phyloP scores from a whole-genome alignment of 306 rosid genomes.

The Cicer cuneatum region DNA sequence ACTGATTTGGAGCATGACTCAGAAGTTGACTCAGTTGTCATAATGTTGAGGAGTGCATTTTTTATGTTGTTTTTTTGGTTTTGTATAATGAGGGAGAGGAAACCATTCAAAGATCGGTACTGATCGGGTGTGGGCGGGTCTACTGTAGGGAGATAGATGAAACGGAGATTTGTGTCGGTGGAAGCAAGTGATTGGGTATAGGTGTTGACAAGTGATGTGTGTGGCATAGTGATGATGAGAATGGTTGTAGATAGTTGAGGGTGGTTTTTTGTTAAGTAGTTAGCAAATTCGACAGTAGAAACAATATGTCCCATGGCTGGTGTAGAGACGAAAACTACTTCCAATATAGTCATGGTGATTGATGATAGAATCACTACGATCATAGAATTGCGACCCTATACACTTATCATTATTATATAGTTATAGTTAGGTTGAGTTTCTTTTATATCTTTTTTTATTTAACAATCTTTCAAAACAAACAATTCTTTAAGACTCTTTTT shows the following conservation, averaged over 20 bases:
- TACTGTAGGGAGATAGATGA: conserved; percentile 51
- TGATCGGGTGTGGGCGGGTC: conserved; percentile 56
- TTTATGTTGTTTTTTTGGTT: conserved; percentile 48
- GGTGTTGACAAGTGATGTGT: conserved; percentile 54
- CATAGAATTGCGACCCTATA: too few relatives aligned
- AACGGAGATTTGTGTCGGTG: conserved; percentile 39
- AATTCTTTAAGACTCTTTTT: too few relatives aligned
- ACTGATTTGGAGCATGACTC: conserved; percentile 31
- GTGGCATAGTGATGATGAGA: conserved; percentile 52
- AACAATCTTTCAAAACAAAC: too few relatives aligned
- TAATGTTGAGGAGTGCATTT: conserved; percentile 42
- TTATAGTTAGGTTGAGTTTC: too few relatives aligned
- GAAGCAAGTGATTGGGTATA: conserved; percentile 51
- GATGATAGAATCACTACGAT: not conserved
- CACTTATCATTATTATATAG: too few relatives aligned
- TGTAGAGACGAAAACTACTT: conserved; percentile 56
- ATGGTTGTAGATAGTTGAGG: conserved; percentile 60
- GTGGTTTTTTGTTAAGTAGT: conserved; percentile 51
- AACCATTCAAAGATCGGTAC: conserved; percentile 41
- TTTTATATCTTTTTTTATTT: too few relatives aligned
- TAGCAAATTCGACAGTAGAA: conserved; percentile 67
- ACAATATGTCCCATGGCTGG: conserved; percentile 64
- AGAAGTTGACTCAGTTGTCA: conserved; percentile 5
- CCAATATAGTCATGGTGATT: conserved; percentile 35
- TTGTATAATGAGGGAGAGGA: conserved; percentile 42